Base-by-base conservation (phyloP, 1,139 yeast species). In the Yamadazyma atmosphaerica region DNA sequence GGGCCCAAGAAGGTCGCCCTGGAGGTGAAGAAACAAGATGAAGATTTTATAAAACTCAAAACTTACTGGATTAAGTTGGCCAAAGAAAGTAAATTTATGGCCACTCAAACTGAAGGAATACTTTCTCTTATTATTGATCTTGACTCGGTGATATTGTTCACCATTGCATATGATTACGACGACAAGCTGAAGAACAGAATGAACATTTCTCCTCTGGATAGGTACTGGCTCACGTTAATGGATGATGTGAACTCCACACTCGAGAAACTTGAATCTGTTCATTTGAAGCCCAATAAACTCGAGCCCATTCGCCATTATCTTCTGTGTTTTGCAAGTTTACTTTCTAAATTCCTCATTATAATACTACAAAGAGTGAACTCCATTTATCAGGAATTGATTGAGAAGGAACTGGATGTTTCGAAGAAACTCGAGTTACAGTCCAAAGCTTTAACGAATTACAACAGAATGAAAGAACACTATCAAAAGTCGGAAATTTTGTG, bases 151-250 rank as follows among this genome's bases (percentile, higher is more conserved):
- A 44, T 68, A 8, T 41, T 61, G 30, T 54, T 55, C 34, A 57
- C 63, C 43, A 56, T 68, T 2, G 50, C 69, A 0, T 56, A 58
- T 41, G 71, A 65, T 41, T 60, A 52, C 35, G 74, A 68, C 34
- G 74, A 68, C 34, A 49, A 61, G 30, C 55, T 58, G 38, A 65
- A 63, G 44, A 42, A 54, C 4, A 45, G 54, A 1, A 49, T 52
- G 28, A 57, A 52, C 14, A 51, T 57, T 1, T 42, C 60, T 24
- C 64, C 68, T 2, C 60, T 62, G 46, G 72, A 65, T 43, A 49
- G 68, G 35, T 55, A 59, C 21, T 71, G 77, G 77, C 56, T 51
- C 31, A 31, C 41, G 4, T 46, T 68, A 19, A 54, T 58, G 32
- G 55, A 51, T 12, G 71, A 66, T 23, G 49, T 64, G 2, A 46